These are phyloP conservation scores for Rhodotorula diobovata DNA, from an alignment of 768 basidiomycete genomes.

Conservation along the genomic window DNA sequence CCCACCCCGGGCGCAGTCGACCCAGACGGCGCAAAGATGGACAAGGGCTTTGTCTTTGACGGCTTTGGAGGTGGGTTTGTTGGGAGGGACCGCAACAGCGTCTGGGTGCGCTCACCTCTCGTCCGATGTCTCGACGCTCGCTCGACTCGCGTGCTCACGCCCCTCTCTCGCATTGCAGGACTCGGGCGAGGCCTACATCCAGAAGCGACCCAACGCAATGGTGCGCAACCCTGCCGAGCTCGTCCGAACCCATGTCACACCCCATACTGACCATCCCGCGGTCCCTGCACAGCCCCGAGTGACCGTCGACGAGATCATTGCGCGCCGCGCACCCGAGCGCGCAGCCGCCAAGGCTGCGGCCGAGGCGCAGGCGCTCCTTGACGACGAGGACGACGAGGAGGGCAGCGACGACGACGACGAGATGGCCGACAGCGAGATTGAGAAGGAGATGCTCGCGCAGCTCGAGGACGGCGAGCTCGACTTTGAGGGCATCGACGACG, in stretches of 20 bases:
- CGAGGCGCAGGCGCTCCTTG: slow-evolving; percentile 25
- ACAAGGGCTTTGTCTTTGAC: slow-evolving; percentile 41
- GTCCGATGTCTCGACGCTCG: no score
- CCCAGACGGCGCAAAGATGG: slow-evolving; percentile 14
- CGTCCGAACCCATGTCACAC: rapidly evolving
- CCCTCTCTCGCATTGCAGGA: slow-evolving; percentile 11
- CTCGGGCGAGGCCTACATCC: slow-evolving; percentile 33
- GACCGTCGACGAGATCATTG: slow-evolving; percentile 41
- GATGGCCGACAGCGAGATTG: slow-evolving; percentile 12
- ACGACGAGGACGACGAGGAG: slow-evolving; percentile 10
- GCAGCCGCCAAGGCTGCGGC: neutral
- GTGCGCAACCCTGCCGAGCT: neutral
- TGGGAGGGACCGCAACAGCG: slow-evolving; percentile 29
- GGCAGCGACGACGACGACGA: slow-evolving; percentile 14
- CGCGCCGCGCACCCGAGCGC: slow-evolving; percentile 32
- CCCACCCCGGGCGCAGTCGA: neutral
- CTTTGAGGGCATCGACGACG: slow-evolving; percentile 19
- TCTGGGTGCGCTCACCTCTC: slow-evolving; percentile 32
- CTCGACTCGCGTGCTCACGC: neutral
- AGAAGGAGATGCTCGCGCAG: slow-evolving; percentile 25
- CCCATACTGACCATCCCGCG: neutral
- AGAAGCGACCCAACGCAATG: slow-evolving; percentile 33
- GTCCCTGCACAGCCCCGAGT: slow-evolving; percentile 24
- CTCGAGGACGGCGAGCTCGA: slow-evolving; percentile 21
- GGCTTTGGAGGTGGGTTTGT: slow-evolving; percentile 40